Base-by-base conservation (phyloP, 768 basidiomycete genomes). In the Leccinum ochraceum region DNA sequence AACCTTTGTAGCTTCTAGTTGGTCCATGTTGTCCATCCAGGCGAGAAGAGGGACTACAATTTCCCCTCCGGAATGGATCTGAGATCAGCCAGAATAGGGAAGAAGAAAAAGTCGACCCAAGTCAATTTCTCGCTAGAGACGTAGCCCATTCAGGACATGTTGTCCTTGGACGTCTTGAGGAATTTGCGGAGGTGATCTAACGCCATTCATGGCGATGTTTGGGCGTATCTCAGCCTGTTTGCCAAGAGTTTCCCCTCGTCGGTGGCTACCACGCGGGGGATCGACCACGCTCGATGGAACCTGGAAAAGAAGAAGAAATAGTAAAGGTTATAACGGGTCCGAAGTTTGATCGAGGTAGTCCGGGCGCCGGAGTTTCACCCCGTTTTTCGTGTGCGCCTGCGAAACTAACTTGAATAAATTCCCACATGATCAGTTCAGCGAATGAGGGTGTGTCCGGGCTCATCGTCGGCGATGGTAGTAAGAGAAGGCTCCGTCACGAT, bases 31-130 rank as follows among this genome's bases (percentile, higher is more conserved):
- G 0, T 63, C 63, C 68, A 72, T 69, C 72, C 67, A 75, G 0
- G 2, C 24, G 5, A 52, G 17, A 32, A 75, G 53, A 24, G 24
- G 24, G 24, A 24, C 24, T 24, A 0, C 24, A 24, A 24, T 24
- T 24, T 24, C 24, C 68, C 54, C 34, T 75, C 73, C 0, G 74
- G 69, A 3, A 63, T 67, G 4, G 74, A 63, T 32, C 44, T 60
- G 3, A 74, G 60, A 32, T 74, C 72, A 24, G 72, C 74, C 48
- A 74, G 57, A 2, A 75, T 67, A 30, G 74, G 70, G 46, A 57
- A 74, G 17, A 75, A 64, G 66, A 72, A 26, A 74, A 54, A 75
- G 60, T 75, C 72, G 16, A 66, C 73, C 73, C 74, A 75, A 8
- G 57, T 66, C 42, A 69, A 9, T 32, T 65, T 61, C 14, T 60